Evolutionary conservation across 2,329 filamentous ascomycete genomes (phyloP), one percentile per base, ranked within the genome.

Genomic region (Trichoderma lentiforme): DNA sequence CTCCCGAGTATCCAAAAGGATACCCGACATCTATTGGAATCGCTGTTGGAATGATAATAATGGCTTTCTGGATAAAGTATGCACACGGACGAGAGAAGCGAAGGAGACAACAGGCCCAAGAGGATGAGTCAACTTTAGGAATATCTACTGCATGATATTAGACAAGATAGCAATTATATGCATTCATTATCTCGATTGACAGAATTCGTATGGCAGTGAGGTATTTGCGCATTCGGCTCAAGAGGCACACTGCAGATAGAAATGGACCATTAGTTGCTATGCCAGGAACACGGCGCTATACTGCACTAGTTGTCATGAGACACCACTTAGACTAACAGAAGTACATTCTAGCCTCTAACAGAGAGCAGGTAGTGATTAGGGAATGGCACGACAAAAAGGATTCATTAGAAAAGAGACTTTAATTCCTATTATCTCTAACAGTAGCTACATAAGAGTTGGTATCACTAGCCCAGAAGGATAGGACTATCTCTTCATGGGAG

Each of bases 1-100:
- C 86, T 0, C 90, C 90, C 0, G 74, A 81, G 57, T 92, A 91
- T 71, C 82, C 80, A 1, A 91, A 91, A 75, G 90, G 90, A 0
- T 91, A 86, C 65, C 83, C 88, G 11, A 90, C 88, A 0, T 85
- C 86, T 74, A 80, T 86, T 6, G 82, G 84, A 6, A 76, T 90
- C 43, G 83, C 85, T 0, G 77, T 83, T 0, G 79, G 80, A 1
- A 75, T 91, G 66, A 89, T 91, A 56, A 78, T 76, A 0, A 87
- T 82, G 8, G 80, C 88, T 0, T 82, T 90, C 30, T 65, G 80
- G 1, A 86, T 88, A 28, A 78, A 85, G 4, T 76, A 80, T 63
- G 72, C 87, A 39, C 84, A 89, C 69, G 78, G 80, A 24, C 79
- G 81, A n/a, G 84, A 88, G 75, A 34, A 15, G 6, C 21, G 30